Conservation (phyloP, 2,329 filamentous ascomycete species). For the Xylariales sp. region DNA sequence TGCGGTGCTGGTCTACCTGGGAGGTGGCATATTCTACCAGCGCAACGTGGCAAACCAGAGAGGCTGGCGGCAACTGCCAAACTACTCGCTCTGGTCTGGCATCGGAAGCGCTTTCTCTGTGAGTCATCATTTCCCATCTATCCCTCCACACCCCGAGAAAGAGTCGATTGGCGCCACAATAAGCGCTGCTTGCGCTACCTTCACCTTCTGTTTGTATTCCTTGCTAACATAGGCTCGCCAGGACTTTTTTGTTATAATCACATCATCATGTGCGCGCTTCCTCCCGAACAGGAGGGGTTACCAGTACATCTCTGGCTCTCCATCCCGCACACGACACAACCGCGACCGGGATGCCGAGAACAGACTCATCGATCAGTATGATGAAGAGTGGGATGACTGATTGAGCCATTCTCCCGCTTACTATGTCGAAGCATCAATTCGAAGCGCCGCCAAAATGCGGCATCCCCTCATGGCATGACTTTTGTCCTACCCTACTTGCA, state of each 20-base stretch:
- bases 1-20: conserved; percentile 80
- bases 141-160: too few species aligned
- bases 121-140: conserved; percentile 31
- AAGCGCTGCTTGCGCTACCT: too few species aligned
- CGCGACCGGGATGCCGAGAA: conserved; percentile 77
- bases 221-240: too few species aligned
- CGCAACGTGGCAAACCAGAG: conserved; percentile 89
- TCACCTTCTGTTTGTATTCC: too few species aligned
- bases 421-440: too few species aligned
- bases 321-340: conserved; percentile 34
- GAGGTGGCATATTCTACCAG: conserved; percentile 94
- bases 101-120: conserved; percentile 82
- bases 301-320: conserved; percentile 54
- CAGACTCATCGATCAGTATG: conserved; percentile 87
- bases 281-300: conserved; percentile 65
- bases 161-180: too few species aligned
- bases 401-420: too few species aligned
- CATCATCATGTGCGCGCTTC: conserved; percentile 64
- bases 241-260: conserved; percentile 64
- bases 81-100: conserved; percentile 88
- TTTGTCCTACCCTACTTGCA: too few species aligned
- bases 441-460: too few species aligned
- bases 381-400: conserved; percentile 93
- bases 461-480: too few species aligned
- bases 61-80: conserved; percentile 92